Percentiles rank a stretch among this genome's conserved stretches.
Conservation (phyloP, 1,284 basidiomycete species). For the Fomitiporia mediterranea region DNA sequence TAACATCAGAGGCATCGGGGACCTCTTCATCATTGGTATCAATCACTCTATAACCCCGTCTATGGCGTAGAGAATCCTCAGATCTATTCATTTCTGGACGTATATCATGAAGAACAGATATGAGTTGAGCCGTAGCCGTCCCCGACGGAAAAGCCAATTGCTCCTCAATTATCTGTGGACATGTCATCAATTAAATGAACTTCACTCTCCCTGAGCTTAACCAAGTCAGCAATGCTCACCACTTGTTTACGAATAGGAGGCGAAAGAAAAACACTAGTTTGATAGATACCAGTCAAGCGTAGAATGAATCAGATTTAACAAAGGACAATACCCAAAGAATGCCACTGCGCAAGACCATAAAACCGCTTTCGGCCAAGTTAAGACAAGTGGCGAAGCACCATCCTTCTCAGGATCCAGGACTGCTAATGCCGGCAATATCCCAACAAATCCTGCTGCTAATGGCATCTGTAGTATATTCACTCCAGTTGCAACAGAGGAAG, state of each 20-base stretch:
- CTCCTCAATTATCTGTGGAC: conserved; percentile 80
- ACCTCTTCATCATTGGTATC: conserved; percentile 30
- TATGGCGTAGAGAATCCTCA: conserved; percentile 27
- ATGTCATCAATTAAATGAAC: not conserved
- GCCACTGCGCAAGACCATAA: conserved; percentile 86
- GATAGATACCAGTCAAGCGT: conserved; percentile 15
- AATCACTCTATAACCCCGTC: conserved; percentile 47
- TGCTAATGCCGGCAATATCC: conserved; percentile 87
- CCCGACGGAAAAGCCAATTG: conserved; percentile 92
- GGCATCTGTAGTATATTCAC: conserved; percentile 54
- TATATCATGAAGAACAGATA: conserved; percentile 82
- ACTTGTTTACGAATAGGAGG: conserved; percentile 93
- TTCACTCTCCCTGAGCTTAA: no score
- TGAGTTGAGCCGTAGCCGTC: conserved; percentile 94
- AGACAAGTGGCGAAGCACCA: conserved; percentile 68
- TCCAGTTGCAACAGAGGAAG: no score
- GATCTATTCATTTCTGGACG: conserved; percentile 52
- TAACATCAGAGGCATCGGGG: conserved; percentile 12
- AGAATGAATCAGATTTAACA: not conserved
- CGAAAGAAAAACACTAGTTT: conserved; percentile 85
- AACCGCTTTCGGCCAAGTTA: conserved; percentile 69
- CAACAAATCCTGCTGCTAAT: conserved; percentile 90
- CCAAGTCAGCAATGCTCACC: conserved; percentile 33
- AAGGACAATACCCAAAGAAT: conserved; percentile 76
- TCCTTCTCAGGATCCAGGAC: conserved; percentile 74